Evolutionary conservation across 2,329 filamentous ascomycete genomes (phyloP), one percentile per base, ranked within the genome.

Genomic region (Aspergillus glaucus): DNA sequence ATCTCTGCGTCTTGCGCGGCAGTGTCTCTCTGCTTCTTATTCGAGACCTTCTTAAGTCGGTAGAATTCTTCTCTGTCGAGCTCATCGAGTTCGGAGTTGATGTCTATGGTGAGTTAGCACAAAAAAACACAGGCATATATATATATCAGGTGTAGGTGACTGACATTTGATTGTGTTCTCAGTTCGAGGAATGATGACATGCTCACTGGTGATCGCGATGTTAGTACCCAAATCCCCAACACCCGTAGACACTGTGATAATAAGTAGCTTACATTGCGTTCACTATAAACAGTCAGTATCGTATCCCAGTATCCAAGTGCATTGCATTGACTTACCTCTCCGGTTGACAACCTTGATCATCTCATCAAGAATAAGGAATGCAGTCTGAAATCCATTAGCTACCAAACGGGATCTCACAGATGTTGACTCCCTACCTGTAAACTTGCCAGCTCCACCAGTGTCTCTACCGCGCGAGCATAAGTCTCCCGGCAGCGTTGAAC

Each of bases 301-400:
- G 45, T 22, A 36, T 34, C 40, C 36, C 15, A 40, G 37, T 40
- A 19, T 2, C 9, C 19, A 21, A 21, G 17, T 2, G 37, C 40
- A n/a, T 19, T 22, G 37, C 17, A 9, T 43, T 30, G 3, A 66
- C 76, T 67, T 71, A 87, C 86, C 86, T 88, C 93, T 86, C 64
- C 93, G 83, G 70, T 98, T 98, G 48, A 98, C 93, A 22, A 97
- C 90, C 76, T 98, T 98, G 75, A 98, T 98, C 49, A 98, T 93
- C 72, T 98, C 93, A 67, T 98, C 93, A 52, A 98, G 72, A 56
- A 97, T 97, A 43, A 98, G 89, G 68, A 98, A 98, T 5, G 93
- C 93, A 55, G 93, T 98, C 81, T 85, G 60, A 10, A 40, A 41
- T 43, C 45, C 4, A 21, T 40, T 44, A 50, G 50, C 52, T 8